phyloP scores from a whole-genome alignment of 1,284 basidiomycete species.

The Sphaerobolus stellatus region DNA sequence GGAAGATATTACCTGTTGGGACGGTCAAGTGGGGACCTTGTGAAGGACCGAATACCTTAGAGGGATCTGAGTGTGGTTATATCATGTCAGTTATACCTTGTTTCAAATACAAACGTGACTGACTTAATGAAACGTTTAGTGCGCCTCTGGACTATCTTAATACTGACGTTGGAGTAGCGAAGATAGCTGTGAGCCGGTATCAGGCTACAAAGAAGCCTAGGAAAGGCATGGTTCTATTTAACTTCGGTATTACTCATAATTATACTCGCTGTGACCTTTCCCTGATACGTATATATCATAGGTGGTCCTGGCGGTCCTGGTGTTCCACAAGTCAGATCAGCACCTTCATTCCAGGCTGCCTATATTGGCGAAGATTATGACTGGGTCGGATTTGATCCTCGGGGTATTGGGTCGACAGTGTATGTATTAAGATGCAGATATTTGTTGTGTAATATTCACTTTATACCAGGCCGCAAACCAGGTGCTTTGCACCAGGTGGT shows the following conservation, averaged over 20 bases:
- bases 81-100: conserved; percentile 1
- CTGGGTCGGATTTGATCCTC: conserved; percentile 43
- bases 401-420: conserved; percentile 39
- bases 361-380: conserved; percentile 36
- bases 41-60: background rate
- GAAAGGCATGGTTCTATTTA: conserved; percentile 26
- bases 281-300: conserved; percentile 6
- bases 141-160: conserved; percentile 35
- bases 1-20: background rate
- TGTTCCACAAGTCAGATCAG: background rate
- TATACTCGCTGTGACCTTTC: background rate
- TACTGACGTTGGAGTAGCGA: conserved; percentile 23
- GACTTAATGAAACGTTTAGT: conserved; percentile 10
- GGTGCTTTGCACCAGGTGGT: conserved; percentile 34
- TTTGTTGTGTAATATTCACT: background rate
- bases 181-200: conserved; percentile 26
- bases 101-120: background rate
- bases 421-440: conserved; percentile 5
- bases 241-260: conserved; percentile 19
- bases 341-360: conserved; percentile 3
- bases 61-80: conserved; percentile 7
- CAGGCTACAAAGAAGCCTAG: conserved; percentile 24
- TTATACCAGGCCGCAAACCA: conserved; percentile 30
- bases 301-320: conserved; percentile 31
- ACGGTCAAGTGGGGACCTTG: conserved; percentile 8